Conservation (phyloP, 768 basidiomycete genomes). For the Nidularia pulvinata region DNA sequence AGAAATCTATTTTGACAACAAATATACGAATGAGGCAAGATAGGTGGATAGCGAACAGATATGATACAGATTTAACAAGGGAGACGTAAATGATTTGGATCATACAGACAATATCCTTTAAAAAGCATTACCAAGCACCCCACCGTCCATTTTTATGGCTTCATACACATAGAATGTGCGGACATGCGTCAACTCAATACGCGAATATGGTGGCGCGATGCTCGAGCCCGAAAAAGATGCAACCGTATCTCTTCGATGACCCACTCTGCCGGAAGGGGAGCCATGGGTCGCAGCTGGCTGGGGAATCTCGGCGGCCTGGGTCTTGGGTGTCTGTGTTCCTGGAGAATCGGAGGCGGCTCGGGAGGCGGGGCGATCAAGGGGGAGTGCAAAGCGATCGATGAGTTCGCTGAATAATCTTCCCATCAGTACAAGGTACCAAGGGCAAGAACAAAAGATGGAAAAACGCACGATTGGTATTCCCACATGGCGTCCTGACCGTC, state of each 20-base stretch:
- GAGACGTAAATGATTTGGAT: too few relatives aligned
- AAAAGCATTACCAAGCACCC: slow-evolving; percentile 12
- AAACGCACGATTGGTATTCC: slow-evolving; percentile 25
- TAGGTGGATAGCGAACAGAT: too few relatives aligned
- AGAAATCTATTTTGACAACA: too few relatives aligned
- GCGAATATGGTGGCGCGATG: slow-evolving; percentile 16
- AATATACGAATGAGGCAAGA: too few relatives aligned
- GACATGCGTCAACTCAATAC: slow-evolving; percentile 46
- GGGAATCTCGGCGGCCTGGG: not conserved
- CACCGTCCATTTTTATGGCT: slow-evolving; percentile 39
- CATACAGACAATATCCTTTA: not conserved
- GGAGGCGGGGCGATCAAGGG: slow-evolving; percentile 2
- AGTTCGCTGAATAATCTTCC: not conserved
- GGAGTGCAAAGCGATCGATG: not conserved
- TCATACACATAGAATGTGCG: slow-evolving; percentile 54
- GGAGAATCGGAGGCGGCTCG: slow-evolving; percentile 3
- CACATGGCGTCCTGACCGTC: slow-evolving; percentile 23
- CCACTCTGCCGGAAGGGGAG: too few relatives aligned
- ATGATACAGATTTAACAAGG: too few relatives aligned
- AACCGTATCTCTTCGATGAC: slow-evolving; percentile 1
- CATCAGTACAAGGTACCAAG: not conserved
- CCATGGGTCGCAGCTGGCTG: not conserved
- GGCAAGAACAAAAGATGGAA: not conserved
- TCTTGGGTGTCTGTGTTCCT: not conserved
- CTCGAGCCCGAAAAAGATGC: not conserved